phyloP scores from a whole-genome alignment of 768 basidiomycete genomes.

The Guyanaporus albipodus region DNA sequence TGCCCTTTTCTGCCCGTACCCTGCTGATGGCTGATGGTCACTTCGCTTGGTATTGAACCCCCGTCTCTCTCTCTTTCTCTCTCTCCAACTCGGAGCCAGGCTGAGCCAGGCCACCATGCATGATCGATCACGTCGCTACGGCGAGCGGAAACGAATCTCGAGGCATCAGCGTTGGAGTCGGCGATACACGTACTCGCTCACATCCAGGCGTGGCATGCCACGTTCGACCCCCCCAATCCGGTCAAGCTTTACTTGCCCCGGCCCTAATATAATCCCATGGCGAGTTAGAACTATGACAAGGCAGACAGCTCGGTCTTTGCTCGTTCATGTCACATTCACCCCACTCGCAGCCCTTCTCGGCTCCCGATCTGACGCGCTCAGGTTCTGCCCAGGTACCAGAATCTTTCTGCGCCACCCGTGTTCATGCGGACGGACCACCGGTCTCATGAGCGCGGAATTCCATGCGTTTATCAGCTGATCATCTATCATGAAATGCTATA shows the following conservation, averaged over 20 bases:
- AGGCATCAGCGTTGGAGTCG: slow-evolving; percentile 20
- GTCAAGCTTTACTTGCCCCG: slow-evolving; percentile 13
- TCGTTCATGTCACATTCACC: slow-evolving; percentile 10
- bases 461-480: slow-evolving; percentile 14
- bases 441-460: background rate
- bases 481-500: slow-evolving; percentile 5
- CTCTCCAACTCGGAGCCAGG: background rate
- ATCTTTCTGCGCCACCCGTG: slow-evolving; percentile 3
- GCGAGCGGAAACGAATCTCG: slow-evolving; percentile 24
- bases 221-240: slow-evolving; percentile 4
- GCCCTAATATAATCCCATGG: slow-evolving; percentile 8
- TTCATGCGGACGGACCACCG: no score
- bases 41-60: background rate
- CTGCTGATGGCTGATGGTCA: background rate
- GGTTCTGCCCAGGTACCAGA: no score
- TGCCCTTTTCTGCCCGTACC: no score
- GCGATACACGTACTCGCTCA: background rate
- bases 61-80: background rate
- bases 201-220: no score
- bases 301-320: slow-evolving; percentile 3
- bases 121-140: slow-evolving; percentile 14
- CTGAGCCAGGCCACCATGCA: slow-evolving; percentile 5
- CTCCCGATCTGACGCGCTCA: no score
- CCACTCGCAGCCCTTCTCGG: no score
- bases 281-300: background rate